phyloP scores from a whole-genome alignment of 371 early-diverging fungal genomes.

The Apophysomyces elegans region DNA sequence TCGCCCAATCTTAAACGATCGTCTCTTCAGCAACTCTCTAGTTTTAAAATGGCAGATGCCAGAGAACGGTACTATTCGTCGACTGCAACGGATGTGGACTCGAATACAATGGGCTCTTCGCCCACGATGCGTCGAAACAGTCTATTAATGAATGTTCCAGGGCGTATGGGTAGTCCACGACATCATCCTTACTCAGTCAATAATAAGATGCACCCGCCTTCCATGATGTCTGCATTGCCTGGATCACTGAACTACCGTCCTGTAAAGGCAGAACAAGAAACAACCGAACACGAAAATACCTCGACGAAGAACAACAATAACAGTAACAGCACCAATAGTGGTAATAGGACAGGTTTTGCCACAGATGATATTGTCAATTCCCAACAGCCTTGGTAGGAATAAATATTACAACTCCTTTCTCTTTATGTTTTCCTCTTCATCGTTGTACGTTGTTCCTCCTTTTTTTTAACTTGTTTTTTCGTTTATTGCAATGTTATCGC shows the following conservation, averaged over 20 bases:
- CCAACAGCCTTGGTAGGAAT: neutral
- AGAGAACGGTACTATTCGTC: neutral
- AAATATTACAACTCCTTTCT: neutral
- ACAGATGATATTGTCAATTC: neutral
- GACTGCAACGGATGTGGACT: neutral
- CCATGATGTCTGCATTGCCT: slow-evolving; percentile 17
- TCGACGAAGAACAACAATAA: neutral
- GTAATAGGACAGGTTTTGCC: slow-evolving; percentile 2
- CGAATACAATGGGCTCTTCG: neutral
- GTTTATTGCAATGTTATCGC: neutral
- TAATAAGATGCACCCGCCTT: slow-evolving; percentile 6
- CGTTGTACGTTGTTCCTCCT: neutral
- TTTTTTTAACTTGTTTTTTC: neutral
- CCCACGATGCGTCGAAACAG: slow-evolving; percentile 5
- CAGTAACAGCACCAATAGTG: neutral
- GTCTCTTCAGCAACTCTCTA: slow-evolving; percentile 1
- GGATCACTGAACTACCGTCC: neutral
- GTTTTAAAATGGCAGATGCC: slow-evolving; percentile 2
- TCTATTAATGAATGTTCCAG: neutral
- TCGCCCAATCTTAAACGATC: slow-evolving; percentile 8
- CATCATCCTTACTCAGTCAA: slow-evolving; percentile 6
- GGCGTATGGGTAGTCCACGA: slow-evolving; percentile 3
- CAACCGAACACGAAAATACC: neutral
- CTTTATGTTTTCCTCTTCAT: neutral
- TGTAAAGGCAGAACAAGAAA: slow-evolving; percentile 6